These are phyloP conservation scores for Ciborinia camelliae DNA, from an alignment of 2,329 filamentous ascomycete species.

Conservation along the genomic window DNA sequence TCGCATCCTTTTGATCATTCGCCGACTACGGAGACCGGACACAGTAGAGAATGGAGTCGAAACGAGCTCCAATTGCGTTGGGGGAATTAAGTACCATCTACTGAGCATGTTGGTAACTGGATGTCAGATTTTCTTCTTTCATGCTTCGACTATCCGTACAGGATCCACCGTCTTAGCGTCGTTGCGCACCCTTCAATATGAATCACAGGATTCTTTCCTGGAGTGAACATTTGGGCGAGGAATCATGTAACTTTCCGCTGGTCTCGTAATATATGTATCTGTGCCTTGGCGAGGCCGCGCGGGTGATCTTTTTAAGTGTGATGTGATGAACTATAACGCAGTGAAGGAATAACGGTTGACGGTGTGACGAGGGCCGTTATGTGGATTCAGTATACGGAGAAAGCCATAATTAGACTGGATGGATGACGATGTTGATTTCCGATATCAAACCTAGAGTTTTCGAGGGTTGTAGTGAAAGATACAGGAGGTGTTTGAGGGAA, in stretches of 20 bases:
- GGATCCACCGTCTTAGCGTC: conserved; percentile 3
- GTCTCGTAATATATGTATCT: not conserved
- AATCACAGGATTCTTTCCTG: conserved; percentile 15
- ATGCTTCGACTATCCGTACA: not conserved
- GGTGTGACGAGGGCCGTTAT: not conserved
- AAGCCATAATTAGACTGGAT: conserved; percentile 4
- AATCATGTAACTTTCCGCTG: not conserved
- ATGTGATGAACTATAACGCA: not conserved
- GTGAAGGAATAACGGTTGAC: conserved; percentile 1
- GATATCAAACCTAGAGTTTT: not conserved
- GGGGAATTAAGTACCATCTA: not conserved
- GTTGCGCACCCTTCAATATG: not conserved
- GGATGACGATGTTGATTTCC: conserved; percentile 5
- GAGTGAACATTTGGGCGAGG: not conserved
- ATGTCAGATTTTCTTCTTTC: not conserved
- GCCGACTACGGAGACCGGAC: not conserved
- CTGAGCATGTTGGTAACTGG: not conserved
- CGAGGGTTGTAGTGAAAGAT: conserved; percentile 3
- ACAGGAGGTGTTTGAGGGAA: not conserved
- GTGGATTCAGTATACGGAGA: conserved; percentile 1
- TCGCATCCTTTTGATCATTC: not conserved
- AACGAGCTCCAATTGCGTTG: not conserved
- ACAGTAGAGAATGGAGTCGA: not conserved
- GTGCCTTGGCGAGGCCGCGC: not conserved
- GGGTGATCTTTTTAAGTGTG: not conserved